Percentiles rank a stretch among this genome's conserved stretches.
These are phyloP conservation scores for Candida insectorum DNA, from an alignment of 805 yeast genomes.

Conservation along the genomic window DNA sequence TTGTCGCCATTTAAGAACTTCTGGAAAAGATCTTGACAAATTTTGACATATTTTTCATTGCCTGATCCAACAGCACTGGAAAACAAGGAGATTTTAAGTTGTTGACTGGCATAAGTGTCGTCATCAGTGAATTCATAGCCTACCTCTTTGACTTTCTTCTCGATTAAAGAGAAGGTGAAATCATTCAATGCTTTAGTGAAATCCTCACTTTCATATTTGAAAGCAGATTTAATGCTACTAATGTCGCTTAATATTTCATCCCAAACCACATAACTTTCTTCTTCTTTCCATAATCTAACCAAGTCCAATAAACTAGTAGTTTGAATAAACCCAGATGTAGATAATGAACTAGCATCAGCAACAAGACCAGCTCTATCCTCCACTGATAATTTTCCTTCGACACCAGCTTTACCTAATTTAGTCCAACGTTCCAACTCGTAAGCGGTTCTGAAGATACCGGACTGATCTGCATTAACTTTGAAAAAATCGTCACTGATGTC, in stretches of 20 bases:
- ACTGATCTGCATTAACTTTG: constrained; percentile 70
- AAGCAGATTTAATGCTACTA: constrained; percentile 47
- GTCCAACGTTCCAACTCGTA: constrained; percentile 64
- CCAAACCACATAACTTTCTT: constrained; percentile 67
- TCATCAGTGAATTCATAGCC: constrained; percentile 63
- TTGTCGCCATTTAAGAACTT: constrained; percentile 60
- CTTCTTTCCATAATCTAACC: constrained; percentile 57
- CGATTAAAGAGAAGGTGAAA: constrained; percentile 54
- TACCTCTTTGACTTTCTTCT: constrained; percentile 48
- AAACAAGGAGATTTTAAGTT: constrained; percentile 64
- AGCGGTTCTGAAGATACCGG: constrained; percentile 73
- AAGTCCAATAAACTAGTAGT: constrained; percentile 59
- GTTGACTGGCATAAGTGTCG: constrained; percentile 60
- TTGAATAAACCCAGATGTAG: constrained; percentile 66
- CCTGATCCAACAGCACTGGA: constrained; percentile 53
- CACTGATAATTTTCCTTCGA: constrained; percentile 56
- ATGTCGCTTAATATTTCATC: constrained; percentile 52
- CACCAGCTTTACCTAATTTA: constrained; percentile 61
- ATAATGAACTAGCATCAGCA: constrained; percentile 73
- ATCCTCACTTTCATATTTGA: constrained; percentile 50
- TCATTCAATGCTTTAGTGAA: constrained; percentile 46
- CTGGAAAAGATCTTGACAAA: constrained; percentile 41
- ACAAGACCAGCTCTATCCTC: constrained; percentile 79
- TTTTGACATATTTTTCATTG: constrained; percentile 43
- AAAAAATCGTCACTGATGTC: constrained; percentile 44